Percentiles rank a stretch among this genome's conserved stretches.
Conservation (phyloP, 2,329 filamentous ascomycete species). For the Fusarium chuoi region DNA sequence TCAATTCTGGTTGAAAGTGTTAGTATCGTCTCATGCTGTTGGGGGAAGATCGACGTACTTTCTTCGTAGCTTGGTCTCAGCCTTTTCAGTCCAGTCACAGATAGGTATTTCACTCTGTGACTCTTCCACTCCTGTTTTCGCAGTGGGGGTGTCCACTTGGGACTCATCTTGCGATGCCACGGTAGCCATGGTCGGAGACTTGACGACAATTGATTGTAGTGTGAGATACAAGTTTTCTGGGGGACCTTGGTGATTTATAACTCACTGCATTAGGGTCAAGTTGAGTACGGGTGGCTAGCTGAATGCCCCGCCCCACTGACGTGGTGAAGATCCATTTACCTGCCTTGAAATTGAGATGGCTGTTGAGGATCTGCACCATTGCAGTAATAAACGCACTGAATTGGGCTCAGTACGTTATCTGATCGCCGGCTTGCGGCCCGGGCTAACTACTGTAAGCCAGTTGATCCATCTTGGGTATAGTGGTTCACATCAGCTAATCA, state of each 20-base stretch:
- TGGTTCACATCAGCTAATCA: rapidly evolving
- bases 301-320: not conserved
- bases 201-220: rapidly evolving
- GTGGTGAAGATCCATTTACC: not conserved
- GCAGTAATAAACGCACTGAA: not conserved
- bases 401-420: not conserved
- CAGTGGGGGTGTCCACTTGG: rapidly evolving
- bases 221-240: rapidly evolving
- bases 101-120: not conserved
- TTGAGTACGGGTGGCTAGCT: not conserved
- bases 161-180: rapidly evolving
- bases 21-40: rapidly evolving
- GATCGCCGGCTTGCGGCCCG: not conserved
- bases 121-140: rapidly evolving
- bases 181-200: rapidly evolving
- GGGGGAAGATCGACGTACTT: rapidly evolving
- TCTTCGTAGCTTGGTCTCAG: not conserved
- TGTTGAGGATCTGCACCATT: not conserved
- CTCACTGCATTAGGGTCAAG: rapidly evolving
- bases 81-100: constrained; percentile 1
- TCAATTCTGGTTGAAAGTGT: not conserved
- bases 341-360: not conserved
- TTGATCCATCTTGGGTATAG: not conserved
- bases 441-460: not conserved
- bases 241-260: not conserved